Percentiles rank a stretch among this genome's conserved stretches.
Evolutionary conservation across 2,329 filamentous ascomycete genomes (phyloP).

Genomic region (Westerdykella sp.): DNA sequence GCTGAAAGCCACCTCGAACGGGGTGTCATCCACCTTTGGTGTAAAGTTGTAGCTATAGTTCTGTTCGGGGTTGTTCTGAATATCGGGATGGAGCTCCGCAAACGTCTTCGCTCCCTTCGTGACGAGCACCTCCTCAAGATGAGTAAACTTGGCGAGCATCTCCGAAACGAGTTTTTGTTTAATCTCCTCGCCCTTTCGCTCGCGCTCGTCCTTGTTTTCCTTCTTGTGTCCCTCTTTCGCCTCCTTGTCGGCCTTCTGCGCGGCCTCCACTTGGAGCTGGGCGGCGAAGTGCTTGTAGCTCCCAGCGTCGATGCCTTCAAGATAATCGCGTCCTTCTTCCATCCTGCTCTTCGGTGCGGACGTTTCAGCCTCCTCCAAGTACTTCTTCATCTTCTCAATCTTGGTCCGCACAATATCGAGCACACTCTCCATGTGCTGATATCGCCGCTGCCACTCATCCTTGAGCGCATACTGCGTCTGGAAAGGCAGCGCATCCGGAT

Average conservation of each 20-base stretch:
- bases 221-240: constrained; percentile 27
- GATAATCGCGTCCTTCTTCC: constrained; percentile 45
- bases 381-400: constrained; percentile 46
- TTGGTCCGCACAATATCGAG: constrained; percentile 56
- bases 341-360: constrained; percentile 29
- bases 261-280: constrained; percentile 37
- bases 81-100: constrained; percentile 53
- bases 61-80: constrained; percentile 4
- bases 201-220: constrained; percentile 10
- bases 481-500: constrained; percentile 56
- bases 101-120: constrained; percentile 61
- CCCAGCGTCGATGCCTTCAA: constrained; percentile 46
- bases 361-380: constrained; percentile 21
- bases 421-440: constrained; percentile 43
- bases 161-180: constrained; percentile 53
- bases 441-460: constrained; percentile 31
- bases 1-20: constrained; percentile 47
- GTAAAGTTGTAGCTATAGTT: constrained; percentile 12
- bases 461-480: constrained; percentile 24
- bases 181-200: constrained; percentile 36
- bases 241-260: constrained; percentile 34
- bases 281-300: constrained; percentile 57
- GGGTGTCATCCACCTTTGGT: constrained; percentile 9
- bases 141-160: constrained; percentile 48
- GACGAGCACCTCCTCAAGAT: constrained; percentile 51